Evolutionary conservation across 495 filamentous ascomycete genomes (phyloP).

Genomic region (Aspergillus carlsbadensis): DNA sequence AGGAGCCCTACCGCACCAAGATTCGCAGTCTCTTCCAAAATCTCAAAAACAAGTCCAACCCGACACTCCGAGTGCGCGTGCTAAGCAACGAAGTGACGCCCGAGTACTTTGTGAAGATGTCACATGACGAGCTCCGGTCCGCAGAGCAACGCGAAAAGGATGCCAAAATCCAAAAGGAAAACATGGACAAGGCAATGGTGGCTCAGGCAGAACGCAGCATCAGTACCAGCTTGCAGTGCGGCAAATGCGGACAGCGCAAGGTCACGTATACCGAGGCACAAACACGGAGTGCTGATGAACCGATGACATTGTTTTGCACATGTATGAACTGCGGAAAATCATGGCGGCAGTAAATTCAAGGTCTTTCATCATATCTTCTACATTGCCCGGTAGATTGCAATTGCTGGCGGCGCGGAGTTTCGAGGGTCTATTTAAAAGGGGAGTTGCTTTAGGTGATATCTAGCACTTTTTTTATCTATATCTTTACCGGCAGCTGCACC

Average conservation of each 20-base stretch:
- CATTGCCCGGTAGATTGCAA: constrained; percentile 3
- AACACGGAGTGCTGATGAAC: constrained; percentile 86
- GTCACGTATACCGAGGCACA: constrained; percentile 95
- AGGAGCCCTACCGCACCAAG: constrained; percentile 73
- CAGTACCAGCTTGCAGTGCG: constrained; percentile 80
- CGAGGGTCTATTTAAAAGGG: constrained; percentile 18
- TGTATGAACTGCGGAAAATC: constrained; percentile 53
- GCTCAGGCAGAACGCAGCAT: constrained; percentile 85
- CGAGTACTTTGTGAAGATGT: constrained; percentile 71
- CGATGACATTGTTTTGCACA: constrained; percentile 47
- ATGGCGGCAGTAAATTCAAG: constrained; percentile 40
- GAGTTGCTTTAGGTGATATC: constrained; percentile 3
- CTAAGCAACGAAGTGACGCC: constrained; percentile 68
- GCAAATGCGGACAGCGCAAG: constrained; percentile 86
- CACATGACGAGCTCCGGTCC: constrained; percentile 74
- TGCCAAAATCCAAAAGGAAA: constrained; percentile 73
- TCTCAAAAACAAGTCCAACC: constrained; percentile 88
- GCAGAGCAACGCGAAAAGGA: constrained; percentile 67
- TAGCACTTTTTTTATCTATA: background rate
- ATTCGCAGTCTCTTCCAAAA: constrained; percentile 90
- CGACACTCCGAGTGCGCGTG: constrained; percentile 69
- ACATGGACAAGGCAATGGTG: constrained; percentile 93
- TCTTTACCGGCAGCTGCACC: constrained; percentile 11
- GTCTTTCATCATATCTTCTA: constrained; percentile 3
- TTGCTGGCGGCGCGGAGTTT: constrained; percentile 12